Evolutionary conservation across 2,329 filamentous ascomycete genomes (phyloP), one percentile per base, ranked within the genome.

Genomic region (Rhinocladiella similis): DNA sequence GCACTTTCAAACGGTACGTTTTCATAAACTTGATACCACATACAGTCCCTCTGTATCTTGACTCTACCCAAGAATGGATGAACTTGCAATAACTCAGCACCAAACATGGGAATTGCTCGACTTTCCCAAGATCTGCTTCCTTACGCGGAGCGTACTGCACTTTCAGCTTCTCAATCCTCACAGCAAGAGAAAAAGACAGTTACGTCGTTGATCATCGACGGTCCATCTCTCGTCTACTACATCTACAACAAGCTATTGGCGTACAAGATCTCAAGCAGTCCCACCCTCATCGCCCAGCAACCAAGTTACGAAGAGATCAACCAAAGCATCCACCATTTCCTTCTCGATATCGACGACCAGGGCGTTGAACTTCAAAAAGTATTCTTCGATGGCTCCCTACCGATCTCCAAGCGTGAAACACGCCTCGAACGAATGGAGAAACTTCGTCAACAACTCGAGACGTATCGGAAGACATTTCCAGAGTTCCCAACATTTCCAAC

Each of bases 321-420:
- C 13, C 69, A 75, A 5, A 79, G 80, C 16, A 80, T 84, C 3
- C 70, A 87, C 49, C 69, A 70, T 19, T 93, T 87, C 80, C 76
- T 96, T 1, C 74, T 86, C 20, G 71, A 78, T 35, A 72, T 95
- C 14, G 75, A 77, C 48, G 66, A 66, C 2, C 77, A 79, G 55
- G 78, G 81, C 51, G 79, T 89, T 48, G 73, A 49, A 42, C 33
- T 49, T 10, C 29, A 63, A 89, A 86, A 63, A 80, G 46, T 97
- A 51, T 91, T 88, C 69, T 97, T 97, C 66, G 93, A 97, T 70
- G 91, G 91, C 13, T 86, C 84, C 54, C 78, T 97, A 1, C 93
- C 93, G 0, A 56, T 69, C 0, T 71, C 77, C 3, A 96, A 96
- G 68, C 78, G 80, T 33, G 69, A 74, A 0, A 83, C 84, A 5